A percentile compares a stretch with the other conserved stretches of the same genome.
Conservation (phyloP, 371 early-diverging fungal species). For the Enteropsectra breve region DNA sequence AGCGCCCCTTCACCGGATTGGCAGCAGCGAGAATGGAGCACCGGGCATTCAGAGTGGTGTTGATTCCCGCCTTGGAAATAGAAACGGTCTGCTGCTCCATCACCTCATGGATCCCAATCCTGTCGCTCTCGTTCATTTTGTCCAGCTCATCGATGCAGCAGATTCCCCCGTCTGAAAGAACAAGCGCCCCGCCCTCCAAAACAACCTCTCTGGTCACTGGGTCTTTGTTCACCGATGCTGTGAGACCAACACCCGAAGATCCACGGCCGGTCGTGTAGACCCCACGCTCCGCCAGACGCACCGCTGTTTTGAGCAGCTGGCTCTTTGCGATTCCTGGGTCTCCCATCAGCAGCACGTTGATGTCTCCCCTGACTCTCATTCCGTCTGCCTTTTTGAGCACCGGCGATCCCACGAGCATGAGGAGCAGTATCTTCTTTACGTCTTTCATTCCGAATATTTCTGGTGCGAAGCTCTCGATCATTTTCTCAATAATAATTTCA, state of each 20-base stretch:
- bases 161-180: constrained; percentile 66
- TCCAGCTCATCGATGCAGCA: constrained; percentile 73
- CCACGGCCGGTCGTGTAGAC: constrained; percentile 68
- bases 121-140: constrained; percentile 82
- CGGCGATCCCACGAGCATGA: constrained; percentile 89
- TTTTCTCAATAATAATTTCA: background rate
- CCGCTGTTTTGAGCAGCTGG: constrained; percentile 64
- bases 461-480: constrained; percentile 78
- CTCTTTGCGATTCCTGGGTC: constrained; percentile 76
- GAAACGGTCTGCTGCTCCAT: constrained; percentile 99
- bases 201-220: constrained; percentile 66
- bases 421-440: constrained; percentile 84
- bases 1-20: constrained; percentile 87
- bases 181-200: constrained; percentile 70
- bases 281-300: constrained; percentile 49
- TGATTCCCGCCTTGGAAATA: constrained; percentile 97
- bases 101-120: constrained; percentile 92
- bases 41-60: constrained; percentile 91
- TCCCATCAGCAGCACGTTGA: constrained; percentile 69
- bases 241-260: constrained; percentile 69
- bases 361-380: constrained; percentile 67
- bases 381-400: constrained; percentile 82
- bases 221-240: constrained; percentile 65
- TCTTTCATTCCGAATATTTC: constrained; percentile 90
- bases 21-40: constrained; percentile 92